Evolutionary conservation across 176 grass and related monocot genomes (phyloP), one percentile per base, ranked within the genome.

Genomic region (Oryza meridionalis): DNA sequence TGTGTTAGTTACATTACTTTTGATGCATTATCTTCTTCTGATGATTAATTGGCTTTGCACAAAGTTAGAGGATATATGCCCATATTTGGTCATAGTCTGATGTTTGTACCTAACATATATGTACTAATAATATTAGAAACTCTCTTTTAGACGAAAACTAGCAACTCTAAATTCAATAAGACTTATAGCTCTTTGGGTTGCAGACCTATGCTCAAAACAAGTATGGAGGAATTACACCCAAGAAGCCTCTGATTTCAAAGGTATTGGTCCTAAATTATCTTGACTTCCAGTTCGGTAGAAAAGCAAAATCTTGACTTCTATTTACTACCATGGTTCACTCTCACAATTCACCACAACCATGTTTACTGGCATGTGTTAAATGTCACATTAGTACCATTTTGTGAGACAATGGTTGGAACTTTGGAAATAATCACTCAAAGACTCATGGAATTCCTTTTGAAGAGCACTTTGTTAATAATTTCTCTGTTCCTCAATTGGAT

Each of bases 171-270:
- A 83, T 70, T 77, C 16, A 49, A 11, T 35, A 78, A 78, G 16
- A 15, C 13, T 49, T 47, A 47, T 47, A 47, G 24, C 32, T 62
- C 38, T 42, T 7, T 65, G 70, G 50, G 8, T 22, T 80, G 77
- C 87, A 98, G 96, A 66, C 74, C 7, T 77, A 62, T 33, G 27
- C 51, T 2, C 87, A 88, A 85, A 95, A 90, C 42, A 98, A 95
- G 85, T 98, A 92, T 77, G 91, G 91, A 84, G 89, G 91, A 46
- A 92, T 98, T 75, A 84, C 87, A 33, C 82, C 96, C 2, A 98
- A 95, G 66, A 95, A 95, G 50, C 93, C 91, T 73, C 86, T 98
- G 65, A 98, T 98, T 73, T 87, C 96, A 58, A 98, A 93, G 88
- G 96, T 93, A 81, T 35, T n/a, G 3, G 6, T 45, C 37, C 15